Evolutionary conservation across 2,329 filamentous ascomycete genomes (phyloP), one percentile per base, ranked within the genome.

Genomic region (Aspergillus cejpii): DNA sequence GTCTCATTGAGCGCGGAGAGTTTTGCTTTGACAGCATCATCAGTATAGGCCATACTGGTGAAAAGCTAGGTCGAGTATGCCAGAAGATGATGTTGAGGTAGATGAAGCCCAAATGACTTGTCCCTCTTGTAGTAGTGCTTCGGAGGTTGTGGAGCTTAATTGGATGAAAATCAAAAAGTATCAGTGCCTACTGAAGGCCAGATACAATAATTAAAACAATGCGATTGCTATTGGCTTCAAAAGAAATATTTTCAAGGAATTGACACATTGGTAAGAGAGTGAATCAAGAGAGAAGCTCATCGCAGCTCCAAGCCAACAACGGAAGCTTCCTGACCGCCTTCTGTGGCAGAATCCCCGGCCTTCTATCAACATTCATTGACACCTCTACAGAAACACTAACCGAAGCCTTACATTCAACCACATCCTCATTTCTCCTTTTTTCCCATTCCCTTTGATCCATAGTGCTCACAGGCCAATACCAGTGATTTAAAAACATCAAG

Each of bases 1-100:
- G 89, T 94, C 71, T 98, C 94, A 69, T 95, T 96, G 51, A 98
- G 79, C 33, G 89, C 87, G 24, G 90, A 94, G 43, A 98, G 83
- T 74, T 96, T 96, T 43, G 91, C 88, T 66, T 90, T 81, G 44
- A 98, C 89, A 37, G 89, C 87, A 72, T 98, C 92, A 69, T 97
- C 90, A 55, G 85, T 92, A 72, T 95, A 97, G 37, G 92, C 84
- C 91, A 98, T 96, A 49, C 47, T 67, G 56, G 7, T 12, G 41
- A 39, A 27, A 37, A 15, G 31, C 11, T 14, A n/a, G 15, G 20
- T 23, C 21, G 23, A 12, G n/a, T 15, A n/a, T 11, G 31, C 17
- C 17, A 34, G 15, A 34, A 17, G 17, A 17, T 31, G 28, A 33
- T 17, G 24, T 29, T 27, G n/a, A 12, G 21, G 40, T 21, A 33